A percentile compares a stretch with the other conserved stretches of the same genome.
These are phyloP conservation scores for Botrytis elliptica DNA, from an alignment of 2,329 filamentous ascomycete genomes.

Conservation along the genomic window DNA sequence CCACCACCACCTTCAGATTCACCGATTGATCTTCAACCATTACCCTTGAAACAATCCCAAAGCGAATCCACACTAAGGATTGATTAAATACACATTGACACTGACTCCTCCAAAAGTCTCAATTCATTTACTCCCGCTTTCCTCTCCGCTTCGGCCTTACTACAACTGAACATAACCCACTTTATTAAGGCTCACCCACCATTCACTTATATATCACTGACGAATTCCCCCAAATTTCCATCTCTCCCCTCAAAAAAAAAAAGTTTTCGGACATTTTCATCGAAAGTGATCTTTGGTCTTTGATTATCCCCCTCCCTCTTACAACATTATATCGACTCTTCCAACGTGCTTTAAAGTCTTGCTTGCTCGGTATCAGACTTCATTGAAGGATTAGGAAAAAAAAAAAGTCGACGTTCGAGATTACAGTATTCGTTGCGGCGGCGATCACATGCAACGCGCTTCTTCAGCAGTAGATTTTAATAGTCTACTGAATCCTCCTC, in stretches of 20 bases:
- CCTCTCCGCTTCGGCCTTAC: conserved; percentile 25
- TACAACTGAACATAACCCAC: conserved; percentile 21
- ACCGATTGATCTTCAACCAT: neutral
- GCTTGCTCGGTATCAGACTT: neutral
- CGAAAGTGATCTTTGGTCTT: neutral
- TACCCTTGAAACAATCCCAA: neutral
- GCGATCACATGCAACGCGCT: conserved; percentile 72
- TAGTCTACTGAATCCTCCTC: conserved; percentile 71
- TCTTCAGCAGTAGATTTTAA: conserved; percentile 72
- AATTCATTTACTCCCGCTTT: conserved; percentile 27
- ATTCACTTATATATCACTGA: conserved; percentile 6
- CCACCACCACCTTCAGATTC: neutral
- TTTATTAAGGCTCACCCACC: conserved; percentile 35
- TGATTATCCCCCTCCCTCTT: neutral
- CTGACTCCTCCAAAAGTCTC: neutral
- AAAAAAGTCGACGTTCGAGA: neutral
- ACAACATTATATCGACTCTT: neutral
- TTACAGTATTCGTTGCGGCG: conserved; percentile 38
- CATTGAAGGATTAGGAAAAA: neutral
- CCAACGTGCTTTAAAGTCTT: neutral
- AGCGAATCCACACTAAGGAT: neutral
- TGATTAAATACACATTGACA: neutral
- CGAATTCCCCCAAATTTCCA: conserved; percentile 32
- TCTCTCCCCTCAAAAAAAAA: neutral
- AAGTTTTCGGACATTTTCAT: neutral